Evolutionary conservation across 768 basidiomycete genomes (phyloP), one percentile per base, ranked within the genome.

Genomic region (Tylopilus rubrobrunneus): DNA sequence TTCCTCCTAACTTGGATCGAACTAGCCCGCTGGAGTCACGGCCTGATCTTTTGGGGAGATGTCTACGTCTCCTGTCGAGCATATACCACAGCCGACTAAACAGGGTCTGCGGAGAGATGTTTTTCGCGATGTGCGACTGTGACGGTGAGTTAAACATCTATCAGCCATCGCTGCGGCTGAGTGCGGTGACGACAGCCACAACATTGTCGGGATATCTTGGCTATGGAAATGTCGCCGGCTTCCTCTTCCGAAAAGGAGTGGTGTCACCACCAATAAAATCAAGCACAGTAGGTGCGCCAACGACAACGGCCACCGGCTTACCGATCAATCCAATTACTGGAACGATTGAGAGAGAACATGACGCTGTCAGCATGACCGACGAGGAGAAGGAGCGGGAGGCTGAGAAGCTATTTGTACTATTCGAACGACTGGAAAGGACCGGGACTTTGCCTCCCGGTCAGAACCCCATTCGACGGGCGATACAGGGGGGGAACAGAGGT

Each of bases 361-460:
- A 72, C 45, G 62, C 76, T 17, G 68, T 67, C 7, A 73, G 82
- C 47, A 96, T 99, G 94, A 87, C 92, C 1, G 87, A 95, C 29
- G 94, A 95, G 66, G 96, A 99, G 77, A 97, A 96, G 69, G 92
- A 97, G 66, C 74, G 73, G 10, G 97, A 99, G 73, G 88, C 94
- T 50, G 95, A 98, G 75, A 86, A 86, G 64, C 75, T 99, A 40
- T 92, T 98, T 64, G 84, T 89, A 33, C 76, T 98, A 19, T 98
- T 99, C 64, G 91, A 97, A 58, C 77, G 95, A 45, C 75, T 98
- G 58, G 90, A 94, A 67, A 83, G 76, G 69, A 85, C 76, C 43
- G 90, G 92, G 21, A 80, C 83, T 42, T 64, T 92, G 31, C 79
- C 82, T 11, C 74, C 82, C 19, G 76, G 74, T 44, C 81, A 82